Percentiles rank a stretch among this genome's conserved stretches.
Evolutionary conservation across 2,329 filamentous ascomycete species (phyloP).

Genomic region (Fusarium bactridioides): DNA sequence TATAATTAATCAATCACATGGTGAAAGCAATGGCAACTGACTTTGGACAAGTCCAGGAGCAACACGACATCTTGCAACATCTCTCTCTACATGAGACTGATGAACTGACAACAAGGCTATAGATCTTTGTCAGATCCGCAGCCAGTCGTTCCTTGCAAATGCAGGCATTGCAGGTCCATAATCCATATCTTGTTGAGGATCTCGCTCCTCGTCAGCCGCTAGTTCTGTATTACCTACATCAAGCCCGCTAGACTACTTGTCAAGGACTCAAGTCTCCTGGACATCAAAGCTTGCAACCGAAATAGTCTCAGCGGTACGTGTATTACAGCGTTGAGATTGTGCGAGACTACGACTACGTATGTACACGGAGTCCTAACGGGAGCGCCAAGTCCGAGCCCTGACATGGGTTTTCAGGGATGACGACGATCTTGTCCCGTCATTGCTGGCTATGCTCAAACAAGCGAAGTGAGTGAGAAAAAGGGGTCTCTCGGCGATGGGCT

Average conservation of each 20-base stretch:
- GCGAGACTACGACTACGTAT: neutral
- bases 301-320: slow-evolving; percentile 29
- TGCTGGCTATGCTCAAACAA: slow-evolving; percentile 22
- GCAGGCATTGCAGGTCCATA: slow-evolving; percentile 5
- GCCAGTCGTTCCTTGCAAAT: slow-evolving; percentile 21
- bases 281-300: slow-evolving; percentile 17
- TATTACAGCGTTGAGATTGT: slow-evolving; percentile 1
- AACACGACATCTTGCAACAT: neutral
- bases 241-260: slow-evolving; percentile 13
- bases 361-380: slow-evolving; percentile 1
- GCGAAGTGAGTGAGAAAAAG: slow-evolving; percentile 35
- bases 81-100: slow-evolving; percentile 2
- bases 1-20: neutral
- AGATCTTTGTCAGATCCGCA: slow-evolving; percentile 34
- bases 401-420: slow-evolving; percentile 21
- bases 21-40: neutral
- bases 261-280: slow-evolving; percentile 18
- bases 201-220: slow-evolving; percentile 23
- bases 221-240: slow-evolving; percentile 9
- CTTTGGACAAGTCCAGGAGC: neutral
- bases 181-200: slow-evolving; percentile 5
- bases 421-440: slow-evolving; percentile 30
- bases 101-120: slow-evolving; percentile 6
- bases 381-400: slow-evolving; percentile 20
- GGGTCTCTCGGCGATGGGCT: slow-evolving; percentile 34